Evolutionary conservation across 106 monocot species (phyloP), one percentile per base, ranked within the genome.

Genomic region (Acorus calamus): DNA sequence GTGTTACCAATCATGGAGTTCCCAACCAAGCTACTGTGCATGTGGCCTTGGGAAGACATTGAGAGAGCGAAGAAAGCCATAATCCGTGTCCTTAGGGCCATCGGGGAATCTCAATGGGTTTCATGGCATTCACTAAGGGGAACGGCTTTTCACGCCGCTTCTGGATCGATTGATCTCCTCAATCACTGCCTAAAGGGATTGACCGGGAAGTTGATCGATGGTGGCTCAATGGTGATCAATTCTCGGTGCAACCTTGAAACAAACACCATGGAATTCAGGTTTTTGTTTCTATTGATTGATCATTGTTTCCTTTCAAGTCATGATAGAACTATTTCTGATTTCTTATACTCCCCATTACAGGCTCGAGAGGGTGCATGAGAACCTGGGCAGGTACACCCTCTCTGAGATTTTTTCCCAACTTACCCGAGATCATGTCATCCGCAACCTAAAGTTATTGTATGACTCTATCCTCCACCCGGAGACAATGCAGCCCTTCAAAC

Each of bases 241-340:
- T 76, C 67, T 3, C 47, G 75, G 50, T 82, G 75, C 71, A 90
- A 90, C 60, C 60, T 73, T 4, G 78, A 80, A 12, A 73, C 73
- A 0, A 73, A 61, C 44, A 11, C 74, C 4, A 55, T 90, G 3
- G 89, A 90, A 63, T 94, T 76, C 78, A 83, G 89, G 94, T 89
- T 14, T 14, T 49, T 49, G 49, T 28, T 55, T 45, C 62, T 28
- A 1, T 28, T 28, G 28, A 28, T 28, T 28, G 28, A 28, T 28
- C 28, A 28, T 28, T 28, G 28, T 28, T 28, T 28, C 28, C 28
- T 28, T 28, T 28, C 28, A 28, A 28, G 28, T 57, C 28, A 10
- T 4, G 45, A 4, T 28, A 11, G 9, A 42, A 3, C 14, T 55
- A 46, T 4, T 11, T 12, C 14, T 68, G 13, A 55, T 44, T 3